Evolutionary conservation across 495 filamentous ascomycete species (phyloP), one percentile per base, ranked within the genome.

Genomic region (Talaromyces thailandensis): DNA sequence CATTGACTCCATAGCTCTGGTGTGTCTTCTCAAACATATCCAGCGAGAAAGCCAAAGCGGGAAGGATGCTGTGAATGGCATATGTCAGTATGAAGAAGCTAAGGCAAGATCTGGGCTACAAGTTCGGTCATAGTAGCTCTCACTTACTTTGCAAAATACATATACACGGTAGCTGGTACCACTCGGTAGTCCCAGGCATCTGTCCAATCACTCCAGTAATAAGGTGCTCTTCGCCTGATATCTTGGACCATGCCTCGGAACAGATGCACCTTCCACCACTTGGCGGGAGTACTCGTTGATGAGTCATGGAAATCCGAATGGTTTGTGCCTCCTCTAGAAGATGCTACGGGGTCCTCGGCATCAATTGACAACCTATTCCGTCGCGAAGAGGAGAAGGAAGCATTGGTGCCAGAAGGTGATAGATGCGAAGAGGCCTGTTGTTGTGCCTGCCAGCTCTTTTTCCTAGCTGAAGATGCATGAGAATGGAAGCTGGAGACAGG

Each of bases 101-200:
- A 9, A 52, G 48, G 24, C 7, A 45, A 45, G 18, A 18, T n/a
- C 11, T 18, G 4, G 1, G 35, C 35, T 40, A 40, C 16, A 16
- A 28, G 23, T 24, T 55, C 23, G 12, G 2, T 6, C n/a, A 11
- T 25, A 28, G 11, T 28, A 8, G 16, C 16, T 37, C 28, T 21
- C 53, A 63, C 84, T 68, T 77, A 92, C 89, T 93, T 93, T 26
- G 89, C 90, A 79, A 93, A 93, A 74, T 91, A 93, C 89, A 92
- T 94, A 73, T 92, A 92, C 53, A 94, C 79, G 35, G 90, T 92
- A 26, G 87, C 88, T 35, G 90, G 88, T 28, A 94, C 78, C 40
- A 92, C 86, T 35, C 90, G 82, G 75, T 94, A 94, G 70, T 92
- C 85, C 89, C 88, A 92, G 3, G 90, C 90, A 75, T 93, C 90